Base-by-base conservation (phyloP, 1,284 basidiomycete genomes). In the Ceraceosorus guamensis region DNA sequence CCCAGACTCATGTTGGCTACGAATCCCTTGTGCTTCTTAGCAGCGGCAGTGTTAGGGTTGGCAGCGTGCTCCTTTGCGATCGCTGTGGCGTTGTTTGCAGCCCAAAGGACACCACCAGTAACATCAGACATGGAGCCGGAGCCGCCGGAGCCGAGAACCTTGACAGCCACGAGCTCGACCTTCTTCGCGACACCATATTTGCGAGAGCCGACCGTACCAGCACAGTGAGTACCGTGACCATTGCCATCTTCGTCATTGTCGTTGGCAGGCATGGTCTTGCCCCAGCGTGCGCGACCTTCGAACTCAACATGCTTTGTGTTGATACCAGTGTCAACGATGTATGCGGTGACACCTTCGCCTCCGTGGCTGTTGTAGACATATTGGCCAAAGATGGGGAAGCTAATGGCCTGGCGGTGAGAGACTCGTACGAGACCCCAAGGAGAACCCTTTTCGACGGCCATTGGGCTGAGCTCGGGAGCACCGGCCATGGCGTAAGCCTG, bases 1-100 rank as follows among this genome's bases (percentile, higher is more conserved):
- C 93, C 93, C 54, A 98, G 86, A 76, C 87, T 89, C 93, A 98
- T 96, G 83, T 93, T 96, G 61, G 89, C 91, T 65, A 97, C 92
- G 43, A 91, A 93, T 41, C 93, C 93, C 81, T 91, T 92, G 82
- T 89, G 86, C 60, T 80, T 69, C 66, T 68, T 67, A 61, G 85
- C 86, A 74, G 82, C 83, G 54, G 85, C 85, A n/a, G 82, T 83
- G 52, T 77, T 79, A 56, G 79, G 82, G 67, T 84, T 76, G 77
- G 90, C 86, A 13, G 82, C 81, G 18, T 79, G 80, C 45, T 88
- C 85, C 11, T 62, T 58, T 24, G 81, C 81, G 34, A 77, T 77
- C 2, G 82, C 82, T 59, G 79, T 77, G 32, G 91, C 88, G 30
- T 82, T 73, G 47, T 81, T 78, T 18, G 87, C 84, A 57, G 91